Percentiles rank a stretch among this genome's conserved stretches.
Evolutionary conservation across 169 alveolate genomes (phyloP).

Genomic region (Plasmodium chabaudi): DNA sequence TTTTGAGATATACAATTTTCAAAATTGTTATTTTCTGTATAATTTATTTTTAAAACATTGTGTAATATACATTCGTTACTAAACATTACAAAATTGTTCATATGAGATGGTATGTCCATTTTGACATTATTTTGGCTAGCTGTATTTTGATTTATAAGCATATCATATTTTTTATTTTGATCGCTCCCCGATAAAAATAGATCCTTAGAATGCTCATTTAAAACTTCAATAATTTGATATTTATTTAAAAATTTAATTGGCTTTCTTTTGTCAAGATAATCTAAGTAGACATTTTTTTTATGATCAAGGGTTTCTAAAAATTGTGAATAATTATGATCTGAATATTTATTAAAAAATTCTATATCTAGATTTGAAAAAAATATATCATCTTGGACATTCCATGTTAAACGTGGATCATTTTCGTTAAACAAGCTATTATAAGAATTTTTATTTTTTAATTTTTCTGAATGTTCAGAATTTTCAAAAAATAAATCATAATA

Average conservation of each 20-base stretch:
- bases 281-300: slow-evolving; percentile 14
- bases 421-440: slow-evolving; percentile 8
- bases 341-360: slow-evolving; percentile 1
- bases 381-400: slow-evolving; percentile 1
- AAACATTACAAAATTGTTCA: neutral
- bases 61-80: neutral
- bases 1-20: neutral
- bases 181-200: neutral
- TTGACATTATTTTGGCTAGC: too few relatives aligned
- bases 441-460: neutral
- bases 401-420: slow-evolving; percentile 9
- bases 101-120: neutral
- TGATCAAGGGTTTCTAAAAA: slow-evolving; percentile 11
- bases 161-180: neutral
- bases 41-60: neutral
- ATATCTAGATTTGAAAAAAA: slow-evolving; percentile 15
- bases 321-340: slow-evolving; percentile 17
- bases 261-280: neutral
- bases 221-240: neutral
- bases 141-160: neutral
- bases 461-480: neutral
- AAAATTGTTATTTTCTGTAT: neutral
- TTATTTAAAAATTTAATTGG: slow-evolving; percentile 16
- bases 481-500: slow-evolving; percentile 16
- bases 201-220: neutral